Conservation (phyloP, 2,329 filamentous ascomycete species). For the Aspergillus sp. region DNA sequence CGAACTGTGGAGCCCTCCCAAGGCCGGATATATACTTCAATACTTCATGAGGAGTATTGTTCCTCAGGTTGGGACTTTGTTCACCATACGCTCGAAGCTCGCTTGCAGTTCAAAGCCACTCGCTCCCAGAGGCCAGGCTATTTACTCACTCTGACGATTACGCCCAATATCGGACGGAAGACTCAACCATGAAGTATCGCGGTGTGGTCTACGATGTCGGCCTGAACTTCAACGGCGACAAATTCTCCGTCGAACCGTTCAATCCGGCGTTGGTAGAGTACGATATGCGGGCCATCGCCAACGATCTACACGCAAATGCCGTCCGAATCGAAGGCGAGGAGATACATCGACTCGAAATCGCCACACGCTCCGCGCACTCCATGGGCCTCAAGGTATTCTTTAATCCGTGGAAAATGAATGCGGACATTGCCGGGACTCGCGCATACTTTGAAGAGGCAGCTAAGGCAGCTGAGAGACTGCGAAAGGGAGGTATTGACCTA, state of each 20-base stretch:
- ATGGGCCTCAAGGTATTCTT: constrained; percentile 19
- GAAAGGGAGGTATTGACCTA: constrained; percentile 13
- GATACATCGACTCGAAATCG: constrained; percentile 10
- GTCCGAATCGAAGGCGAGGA: constrained; percentile 20
- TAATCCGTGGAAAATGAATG: constrained; percentile 24
- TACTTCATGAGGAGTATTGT: too few relatives aligned
- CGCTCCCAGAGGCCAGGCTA: too few relatives aligned
- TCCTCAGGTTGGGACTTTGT: too few relatives aligned
- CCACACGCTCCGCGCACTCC: constrained; percentile 12
- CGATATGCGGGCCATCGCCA: constrained; percentile 19
- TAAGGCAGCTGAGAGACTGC: constrained; percentile 9
- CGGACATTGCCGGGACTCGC: constrained; percentile 10
- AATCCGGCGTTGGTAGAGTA: constrained; percentile 16
- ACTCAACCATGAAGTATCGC: constrained; percentile 19
- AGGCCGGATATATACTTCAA: too few relatives aligned
- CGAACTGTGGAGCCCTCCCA: background rate
- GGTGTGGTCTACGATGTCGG: constrained; percentile 24
- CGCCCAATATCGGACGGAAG: background rate
- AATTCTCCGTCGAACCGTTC: constrained; percentile 21
- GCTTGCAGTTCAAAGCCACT: too few relatives aligned
- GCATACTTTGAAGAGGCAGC: constrained; percentile 17
- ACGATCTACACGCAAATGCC: constrained; percentile 18
- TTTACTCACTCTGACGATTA: background rate
- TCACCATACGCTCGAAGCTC: too few relatives aligned
- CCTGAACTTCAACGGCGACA: constrained; percentile 13